These are phyloP conservation scores for Volvariella surrecta DNA, from an alignment of 1,284 basidiomycete genomes.

Conservation along the genomic window DNA sequence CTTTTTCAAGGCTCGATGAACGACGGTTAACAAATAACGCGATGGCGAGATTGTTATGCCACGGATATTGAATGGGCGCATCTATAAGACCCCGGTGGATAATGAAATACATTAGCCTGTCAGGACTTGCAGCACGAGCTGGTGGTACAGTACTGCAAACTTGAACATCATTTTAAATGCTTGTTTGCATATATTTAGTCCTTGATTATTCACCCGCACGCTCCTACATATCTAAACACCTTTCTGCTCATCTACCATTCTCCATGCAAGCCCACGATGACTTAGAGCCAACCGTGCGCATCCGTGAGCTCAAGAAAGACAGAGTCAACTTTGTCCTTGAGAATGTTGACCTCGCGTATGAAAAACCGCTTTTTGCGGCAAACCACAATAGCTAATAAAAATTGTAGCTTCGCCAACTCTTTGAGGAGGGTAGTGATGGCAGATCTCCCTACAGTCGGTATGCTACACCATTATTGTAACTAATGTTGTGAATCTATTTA, in stretches of 20 bases:
- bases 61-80: too few species aligned
- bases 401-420: constrained; percentile 76
- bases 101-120: too few species aligned
- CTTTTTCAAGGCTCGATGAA: too few species aligned
- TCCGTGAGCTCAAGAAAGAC: constrained; percentile 73
- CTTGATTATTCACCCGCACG: too few species aligned
- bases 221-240: too few species aligned
- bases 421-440: constrained; percentile 88
- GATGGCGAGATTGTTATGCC: too few species aligned
- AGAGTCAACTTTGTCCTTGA: constrained; percentile 84
- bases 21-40: too few species aligned
- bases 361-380: constrained; percentile 7
- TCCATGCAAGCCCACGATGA: constrained; percentile 35
- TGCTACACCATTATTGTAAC: constrained; percentile 20
- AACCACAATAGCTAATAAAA: constrained; percentile 13
- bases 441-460: constrained; percentile 91
- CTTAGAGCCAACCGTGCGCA: constrained; percentile 60
- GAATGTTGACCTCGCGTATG: constrained; percentile 87
- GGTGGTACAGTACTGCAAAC: too few species aligned
- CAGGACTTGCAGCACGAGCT: too few species aligned
- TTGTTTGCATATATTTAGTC: too few species aligned
- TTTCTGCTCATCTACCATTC: background rate
- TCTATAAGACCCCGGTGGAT: too few species aligned
- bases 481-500: constrained; percentile 1
- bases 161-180: too few species aligned